Conservation (phyloP, 345 rosid species). For the Hibiscus syriacus region DNA sequence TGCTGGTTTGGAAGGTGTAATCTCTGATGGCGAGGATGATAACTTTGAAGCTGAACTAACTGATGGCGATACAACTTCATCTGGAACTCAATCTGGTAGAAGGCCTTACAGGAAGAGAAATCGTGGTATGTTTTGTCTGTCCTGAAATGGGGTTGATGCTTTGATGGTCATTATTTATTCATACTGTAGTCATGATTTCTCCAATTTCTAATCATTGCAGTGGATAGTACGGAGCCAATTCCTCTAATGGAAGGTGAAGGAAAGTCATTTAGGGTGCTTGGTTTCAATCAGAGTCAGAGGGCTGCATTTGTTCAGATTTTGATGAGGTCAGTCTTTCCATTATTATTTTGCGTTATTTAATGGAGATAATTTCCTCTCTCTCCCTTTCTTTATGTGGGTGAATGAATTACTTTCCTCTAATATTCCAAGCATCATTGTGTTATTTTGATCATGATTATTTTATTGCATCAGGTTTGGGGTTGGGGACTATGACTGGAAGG, state of each 20-base stretch:
- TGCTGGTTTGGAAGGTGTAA: conserved; percentile 97
- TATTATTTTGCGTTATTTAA: neutral
- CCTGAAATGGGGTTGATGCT: neutral
- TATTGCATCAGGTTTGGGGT: conserved; percentile 66
- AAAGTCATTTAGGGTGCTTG: conserved; percentile 80
- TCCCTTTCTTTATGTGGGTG: no score
- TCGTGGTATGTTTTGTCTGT: conserved; percentile 46
- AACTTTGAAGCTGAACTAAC: conserved; percentile 91
- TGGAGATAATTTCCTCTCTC: conserved; percentile 1
- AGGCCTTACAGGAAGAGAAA: conserved; percentile 69
- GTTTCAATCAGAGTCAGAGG: conserved; percentile 91
- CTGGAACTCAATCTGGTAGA: conserved; percentile 67
- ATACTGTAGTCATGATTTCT: neutral
- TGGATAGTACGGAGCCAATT: conserved; percentile 59
- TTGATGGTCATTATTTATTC: neutral
- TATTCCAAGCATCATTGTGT: neutral
- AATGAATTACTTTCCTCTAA: neutral
- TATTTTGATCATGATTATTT: conserved; percentile 3
- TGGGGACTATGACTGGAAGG: conserved; percentile 89
- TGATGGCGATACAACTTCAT: conserved; percentile 68
- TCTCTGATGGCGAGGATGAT: conserved; percentile 95
- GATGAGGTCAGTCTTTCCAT: conserved; percentile 54
- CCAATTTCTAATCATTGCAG: conserved; percentile 30
- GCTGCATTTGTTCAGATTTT: conserved; percentile 81
- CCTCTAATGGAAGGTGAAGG: conserved; percentile 99